These are phyloP conservation scores for Dalbergia cultrata DNA, from an alignment of 306 rosid species.

Conservation along the genomic window DNA sequence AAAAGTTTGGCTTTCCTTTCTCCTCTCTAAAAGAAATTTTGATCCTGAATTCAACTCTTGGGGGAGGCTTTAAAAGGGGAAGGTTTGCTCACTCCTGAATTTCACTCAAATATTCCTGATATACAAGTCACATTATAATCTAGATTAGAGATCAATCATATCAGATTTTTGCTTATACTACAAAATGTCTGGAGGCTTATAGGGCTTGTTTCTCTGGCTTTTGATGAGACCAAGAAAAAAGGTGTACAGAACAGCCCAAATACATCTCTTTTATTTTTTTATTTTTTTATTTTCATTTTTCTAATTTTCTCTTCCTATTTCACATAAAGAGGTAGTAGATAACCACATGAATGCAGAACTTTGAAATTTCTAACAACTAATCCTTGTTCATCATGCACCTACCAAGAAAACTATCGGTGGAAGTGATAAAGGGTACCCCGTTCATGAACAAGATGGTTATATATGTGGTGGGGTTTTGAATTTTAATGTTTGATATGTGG, in stretches of 20 bases:
- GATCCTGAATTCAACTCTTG: slow-evolving; percentile 48
- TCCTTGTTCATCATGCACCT: slow-evolving; percentile 27
- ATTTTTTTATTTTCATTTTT: neutral
- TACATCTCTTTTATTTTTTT: too few relatives aligned
- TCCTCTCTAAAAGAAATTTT: slow-evolving; percentile 31
- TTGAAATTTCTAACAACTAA: neutral
- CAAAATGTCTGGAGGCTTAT: too few relatives aligned
- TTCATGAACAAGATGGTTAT: slow-evolving; percentile 32
- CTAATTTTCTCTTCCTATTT: neutral
- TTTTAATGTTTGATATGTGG: slow-evolving; percentile 50
- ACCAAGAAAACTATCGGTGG: slow-evolving; percentile 29
- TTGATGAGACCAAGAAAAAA: neutral
- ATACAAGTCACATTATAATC: neutral
- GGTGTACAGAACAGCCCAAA: neutral
- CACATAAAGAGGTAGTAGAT: neutral
- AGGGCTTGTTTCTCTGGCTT: neutral
- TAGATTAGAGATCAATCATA: slow-evolving; percentile 7
- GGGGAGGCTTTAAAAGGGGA: slow-evolving; percentile 28
- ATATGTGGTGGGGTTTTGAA: slow-evolving; percentile 33
- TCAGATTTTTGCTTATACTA: slow-evolving; percentile 14
- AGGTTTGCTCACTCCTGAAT: neutral
- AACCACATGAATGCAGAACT: neutral
- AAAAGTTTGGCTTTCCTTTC: slow-evolving; percentile 44
- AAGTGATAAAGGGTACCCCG: neutral
- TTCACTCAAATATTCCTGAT: slow-evolving; percentile 21